phyloP scores from a whole-genome alignment of 148 eudicot genomes.

The Polygonum maritimum region DNA sequence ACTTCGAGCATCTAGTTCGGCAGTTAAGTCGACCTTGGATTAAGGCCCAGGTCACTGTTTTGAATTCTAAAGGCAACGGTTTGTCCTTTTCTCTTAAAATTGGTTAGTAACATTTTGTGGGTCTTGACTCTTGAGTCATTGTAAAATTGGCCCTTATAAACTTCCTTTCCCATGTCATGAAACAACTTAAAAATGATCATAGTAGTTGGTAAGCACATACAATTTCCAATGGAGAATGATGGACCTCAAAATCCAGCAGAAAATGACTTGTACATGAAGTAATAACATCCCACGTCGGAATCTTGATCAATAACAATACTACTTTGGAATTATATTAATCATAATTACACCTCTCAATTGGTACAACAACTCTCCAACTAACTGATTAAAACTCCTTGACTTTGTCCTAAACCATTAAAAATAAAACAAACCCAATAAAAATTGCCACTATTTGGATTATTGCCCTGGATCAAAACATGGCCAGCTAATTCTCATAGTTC shows the following conservation, averaged over 20 bases:
- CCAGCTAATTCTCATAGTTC: slow-evolving; percentile 19
- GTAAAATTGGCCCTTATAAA: not conserved
- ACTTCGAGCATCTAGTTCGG: too few relatives aligned
- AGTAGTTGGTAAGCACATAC: slow-evolving; percentile 6
- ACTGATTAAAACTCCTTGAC: slow-evolving; percentile 7
- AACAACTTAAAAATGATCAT: not conserved
- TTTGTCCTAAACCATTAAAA: not conserved
- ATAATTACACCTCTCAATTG: slow-evolving; percentile 12
- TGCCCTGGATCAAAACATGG: slow-evolving; percentile 10
- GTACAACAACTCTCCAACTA: slow-evolving; percentile 24
- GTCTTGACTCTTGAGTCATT: not conserved
- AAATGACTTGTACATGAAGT: slow-evolving; percentile 1
- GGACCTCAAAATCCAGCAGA: slow-evolving; percentile 4
- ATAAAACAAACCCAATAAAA: not conserved
- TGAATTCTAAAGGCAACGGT: too few relatives aligned
- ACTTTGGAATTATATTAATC: not conserved
- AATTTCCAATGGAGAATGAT: not conserved
- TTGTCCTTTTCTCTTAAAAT: too few relatives aligned
- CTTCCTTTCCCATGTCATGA: not conserved
- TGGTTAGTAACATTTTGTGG: not conserved
- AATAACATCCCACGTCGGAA: not conserved
- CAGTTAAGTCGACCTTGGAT: too few relatives aligned
- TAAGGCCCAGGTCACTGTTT: too few relatives aligned
- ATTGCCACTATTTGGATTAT: slow-evolving; percentile 3
- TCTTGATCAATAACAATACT: not conserved